These are phyloP conservation scores for Schoenoplectus triqueter DNA, from an alignment of 202 grass and related monocot genomes.

Conservation along the genomic window DNA sequence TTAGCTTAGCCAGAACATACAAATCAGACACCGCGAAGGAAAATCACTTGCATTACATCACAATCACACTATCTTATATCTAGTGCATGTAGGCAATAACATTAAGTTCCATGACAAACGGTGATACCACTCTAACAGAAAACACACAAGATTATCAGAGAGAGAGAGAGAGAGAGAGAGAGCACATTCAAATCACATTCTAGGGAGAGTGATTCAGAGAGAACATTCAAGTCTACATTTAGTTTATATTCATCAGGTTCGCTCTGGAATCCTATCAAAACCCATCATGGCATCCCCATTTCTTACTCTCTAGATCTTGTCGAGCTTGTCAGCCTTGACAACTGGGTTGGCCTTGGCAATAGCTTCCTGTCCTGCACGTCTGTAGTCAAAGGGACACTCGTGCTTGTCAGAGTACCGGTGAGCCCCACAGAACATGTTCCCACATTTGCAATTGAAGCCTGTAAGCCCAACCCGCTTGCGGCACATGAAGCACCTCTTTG, in stretches of 20 bases:
- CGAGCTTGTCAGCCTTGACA: conserved; percentile 87
- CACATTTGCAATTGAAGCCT: conserved; percentile 78
- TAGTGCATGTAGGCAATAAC: conserved; percentile 36
- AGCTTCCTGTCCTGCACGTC: conserved; percentile 65
- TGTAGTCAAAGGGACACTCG: conserved; percentile 80
- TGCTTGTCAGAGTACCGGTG: conserved; percentile 88
- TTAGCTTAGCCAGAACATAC: conserved; percentile 17
- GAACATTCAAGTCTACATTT: conserved; percentile 27
- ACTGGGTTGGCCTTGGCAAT: conserved; percentile 93
- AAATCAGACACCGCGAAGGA: conserved; percentile 25
- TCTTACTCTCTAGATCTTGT: conserved; percentile 63
- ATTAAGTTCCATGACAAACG: conserved; percentile 29
- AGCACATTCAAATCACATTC: conserved; percentile 35
- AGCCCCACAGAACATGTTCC: conserved; percentile 61
- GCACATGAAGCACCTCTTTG: conserved; percentile 64
- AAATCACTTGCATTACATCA: conserved; percentile 33
- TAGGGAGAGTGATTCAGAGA: conserved; percentile 32
- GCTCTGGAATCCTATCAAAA: conserved; percentile 26
- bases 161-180: conserved; percentile 18
- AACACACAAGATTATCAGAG: conserved; percentile 17
- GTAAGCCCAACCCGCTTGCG: conserved; percentile 77
- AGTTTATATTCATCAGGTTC: conserved; percentile 27
- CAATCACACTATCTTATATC: conserved; percentile 45
- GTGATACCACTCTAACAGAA: conserved; percentile 23
- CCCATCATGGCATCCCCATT: neutral